Evolutionary conservation across 768 basidiomycete genomes (phyloP), one percentile per base, ranked within the genome.

Genomic region (Chiua virens): DNA sequence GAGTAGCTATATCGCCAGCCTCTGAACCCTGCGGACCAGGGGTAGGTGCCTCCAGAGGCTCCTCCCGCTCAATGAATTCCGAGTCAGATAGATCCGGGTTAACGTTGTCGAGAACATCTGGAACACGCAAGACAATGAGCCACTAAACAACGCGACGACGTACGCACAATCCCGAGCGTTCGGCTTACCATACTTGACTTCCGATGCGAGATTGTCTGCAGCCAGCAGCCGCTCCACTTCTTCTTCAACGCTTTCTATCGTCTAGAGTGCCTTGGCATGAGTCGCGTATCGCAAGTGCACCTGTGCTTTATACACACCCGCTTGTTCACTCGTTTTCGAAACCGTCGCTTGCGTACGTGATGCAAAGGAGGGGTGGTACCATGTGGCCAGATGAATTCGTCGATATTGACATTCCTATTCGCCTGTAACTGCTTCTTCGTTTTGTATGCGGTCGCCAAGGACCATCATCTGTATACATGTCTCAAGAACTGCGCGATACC

Each of bases 321-420:
- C 67, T 81, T 79, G 63, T 92, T 94, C 18, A 92, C 84, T 39
- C 94, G 79, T 71, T 93, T 95, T 52, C 96, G 80, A 72, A 98
- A 98, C 39, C 97, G 76, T 35, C 96, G 80, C 70, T 97, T 97
- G 49, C 96, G 81, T 41, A 84, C 92, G 63, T 95, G 85, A 57
- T 89, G 85, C 49, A 99, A 70, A 2, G 97, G 96, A 43, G 96
- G 96, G 0, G 95, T 97, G 41, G 98, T 76, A 3, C 97, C 97
- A 62, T 98, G 95, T 0, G 90, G 94, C 87, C 91, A 99, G 49
- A 98, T 92, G 69, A 95, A 98, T 57, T 98, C 95, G 58, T 97
- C 92, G 42, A 97, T 81, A 59, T 86, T 93, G 73, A 96, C 89
- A 47, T 78, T 81, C 65, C 82, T 85, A 39, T 81, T 82, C 30